These are phyloP conservation scores for Saccharomycopsis microspora DNA, from an alignment of 805 yeast species.

Conservation along the genomic window DNA sequence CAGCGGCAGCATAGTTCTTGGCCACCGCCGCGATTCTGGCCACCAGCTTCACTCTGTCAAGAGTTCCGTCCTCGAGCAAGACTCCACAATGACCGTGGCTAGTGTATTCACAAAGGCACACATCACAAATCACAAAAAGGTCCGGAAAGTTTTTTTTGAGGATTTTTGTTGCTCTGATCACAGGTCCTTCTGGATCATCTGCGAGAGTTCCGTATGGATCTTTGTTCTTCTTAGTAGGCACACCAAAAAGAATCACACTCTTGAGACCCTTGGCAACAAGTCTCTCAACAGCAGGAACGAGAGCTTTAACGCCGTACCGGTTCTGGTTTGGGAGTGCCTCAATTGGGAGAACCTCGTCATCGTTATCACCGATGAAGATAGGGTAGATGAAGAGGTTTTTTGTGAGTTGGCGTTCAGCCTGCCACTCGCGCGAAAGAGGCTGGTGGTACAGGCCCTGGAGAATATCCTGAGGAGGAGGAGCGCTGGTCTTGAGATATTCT, in stretches of 20 bases:
- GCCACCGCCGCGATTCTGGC: conserved; percentile 89
- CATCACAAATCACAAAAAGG: conserved; percentile 84
- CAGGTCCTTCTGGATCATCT: conserved; percentile 95
- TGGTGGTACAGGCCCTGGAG: conserved; percentile 93
- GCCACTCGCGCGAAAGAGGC: conserved; percentile 86
- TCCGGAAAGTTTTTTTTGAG: conserved; percentile 63
- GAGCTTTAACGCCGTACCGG: conserved; percentile 72
- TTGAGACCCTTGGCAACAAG: conserved; percentile 73
- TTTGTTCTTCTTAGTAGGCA: conserved; percentile 63
- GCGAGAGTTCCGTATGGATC: conserved; percentile 83
- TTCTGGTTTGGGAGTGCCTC: conserved; percentile 80
- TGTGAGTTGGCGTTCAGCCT: conserved; percentile 67
- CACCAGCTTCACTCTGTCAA: conserved; percentile 65
- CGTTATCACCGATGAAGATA: conserved; percentile 68
- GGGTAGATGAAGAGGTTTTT: conserved; percentile 93
- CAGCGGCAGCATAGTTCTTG: conserved; percentile 89
- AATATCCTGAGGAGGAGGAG: conserved; percentile 59
- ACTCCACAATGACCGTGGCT: conserved; percentile 98
- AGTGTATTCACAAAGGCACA: conserved; percentile 93
- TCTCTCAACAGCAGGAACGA: conserved; percentile 57
- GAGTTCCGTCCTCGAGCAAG: conserved; percentile 73
- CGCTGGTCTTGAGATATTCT: conserved; percentile 47
- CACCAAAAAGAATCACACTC: conserved; percentile 88
- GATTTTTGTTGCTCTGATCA: conserved; percentile 63
- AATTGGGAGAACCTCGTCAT: conserved; percentile 68